phyloP scores from a whole-genome alignment of 805 yeast genomes.

The Suhomyces canberraensis region DNA sequence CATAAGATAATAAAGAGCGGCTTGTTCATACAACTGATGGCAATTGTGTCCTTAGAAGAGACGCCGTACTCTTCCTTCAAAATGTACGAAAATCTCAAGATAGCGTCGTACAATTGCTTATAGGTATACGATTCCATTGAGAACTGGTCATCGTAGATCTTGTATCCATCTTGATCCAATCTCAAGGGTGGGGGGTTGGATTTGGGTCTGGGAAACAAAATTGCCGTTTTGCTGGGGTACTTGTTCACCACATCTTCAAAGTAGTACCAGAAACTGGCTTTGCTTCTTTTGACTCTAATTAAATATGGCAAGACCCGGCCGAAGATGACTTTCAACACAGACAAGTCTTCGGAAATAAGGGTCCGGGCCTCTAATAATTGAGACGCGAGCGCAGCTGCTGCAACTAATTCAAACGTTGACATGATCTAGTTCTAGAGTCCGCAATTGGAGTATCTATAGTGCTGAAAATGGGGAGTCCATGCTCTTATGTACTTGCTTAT shows the following conservation, averaged over 20 bases:
- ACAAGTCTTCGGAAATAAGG: slow-evolving; percentile 51
- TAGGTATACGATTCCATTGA: slow-evolving; percentile 64
- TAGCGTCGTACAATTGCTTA: slow-evolving; percentile 60
- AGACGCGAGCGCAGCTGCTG: slow-evolving; percentile 43
- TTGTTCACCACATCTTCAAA: slow-evolving; percentile 55
- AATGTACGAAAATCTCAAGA: slow-evolving; percentile 63
- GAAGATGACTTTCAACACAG: too few species aligned
- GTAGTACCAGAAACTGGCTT: slow-evolving; percentile 65
- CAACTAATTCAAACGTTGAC: slow-evolving; percentile 38
- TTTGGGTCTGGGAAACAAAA: slow-evolving; percentile 58
- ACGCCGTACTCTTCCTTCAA: slow-evolving; percentile 63
- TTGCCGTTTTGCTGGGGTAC: slow-evolving; percentile 52
- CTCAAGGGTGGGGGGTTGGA: slow-evolving; percentile 23
- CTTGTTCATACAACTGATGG: slow-evolving; percentile 74
- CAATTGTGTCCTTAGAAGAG: slow-evolving; percentile 64
- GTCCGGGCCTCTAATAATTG: slow-evolving; percentile 47
- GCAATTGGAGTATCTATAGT: too few species aligned
- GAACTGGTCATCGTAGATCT: slow-evolving; percentile 53
- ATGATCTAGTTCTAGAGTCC: too few species aligned
- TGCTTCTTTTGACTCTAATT: too few species aligned
- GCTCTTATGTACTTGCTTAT: too few species aligned
- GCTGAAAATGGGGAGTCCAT: too few species aligned
- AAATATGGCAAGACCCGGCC: too few species aligned
- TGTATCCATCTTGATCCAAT: slow-evolving; percentile 32
- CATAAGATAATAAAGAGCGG: slow-evolving; percentile 77